Conservation (phyloP, 2,329 filamentous ascomycete species). For the Fusarium acutatum region DNA sequence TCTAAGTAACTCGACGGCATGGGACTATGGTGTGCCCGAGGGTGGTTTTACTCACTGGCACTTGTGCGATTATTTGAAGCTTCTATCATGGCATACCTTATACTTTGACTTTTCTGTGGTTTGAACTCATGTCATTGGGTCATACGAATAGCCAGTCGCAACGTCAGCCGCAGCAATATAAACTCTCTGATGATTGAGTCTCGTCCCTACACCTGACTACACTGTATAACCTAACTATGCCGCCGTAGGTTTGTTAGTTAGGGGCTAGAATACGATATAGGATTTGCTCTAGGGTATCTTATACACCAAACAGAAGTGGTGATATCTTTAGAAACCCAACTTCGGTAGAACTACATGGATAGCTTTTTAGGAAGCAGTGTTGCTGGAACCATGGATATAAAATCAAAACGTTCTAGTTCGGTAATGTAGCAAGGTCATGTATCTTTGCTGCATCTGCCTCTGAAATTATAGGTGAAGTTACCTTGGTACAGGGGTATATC, state of each 20-base stretch:
- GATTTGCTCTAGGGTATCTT: background rate
- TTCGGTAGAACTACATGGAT: background rate
- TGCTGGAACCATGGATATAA: too few relatives aligned
- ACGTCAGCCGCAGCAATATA: background rate
- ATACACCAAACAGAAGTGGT: background rate
- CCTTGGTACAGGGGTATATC: background rate
- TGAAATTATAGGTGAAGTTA: background rate
- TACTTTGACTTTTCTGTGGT: background rate
- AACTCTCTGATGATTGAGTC: background rate
- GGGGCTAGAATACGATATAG: background rate
- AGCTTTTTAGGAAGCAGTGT: background rate
- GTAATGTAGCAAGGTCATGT: background rate
- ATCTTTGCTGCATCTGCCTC: background rate
- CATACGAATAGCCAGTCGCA: background rate
- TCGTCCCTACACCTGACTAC: background rate
- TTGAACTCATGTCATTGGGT: background rate
- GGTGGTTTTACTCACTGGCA: background rate
- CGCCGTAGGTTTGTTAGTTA: too few relatives aligned
- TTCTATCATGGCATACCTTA: background rate
- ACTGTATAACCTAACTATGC: background rate
- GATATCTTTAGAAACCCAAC: background rate
- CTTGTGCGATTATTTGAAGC: too few relatives aligned
- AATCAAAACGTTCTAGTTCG: background rate
- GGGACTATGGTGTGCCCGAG: background rate
- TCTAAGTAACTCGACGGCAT: background rate